Base-by-base conservation (phyloP, 371 early-diverging fungal genomes). In the Mortierella sp. region DNA sequence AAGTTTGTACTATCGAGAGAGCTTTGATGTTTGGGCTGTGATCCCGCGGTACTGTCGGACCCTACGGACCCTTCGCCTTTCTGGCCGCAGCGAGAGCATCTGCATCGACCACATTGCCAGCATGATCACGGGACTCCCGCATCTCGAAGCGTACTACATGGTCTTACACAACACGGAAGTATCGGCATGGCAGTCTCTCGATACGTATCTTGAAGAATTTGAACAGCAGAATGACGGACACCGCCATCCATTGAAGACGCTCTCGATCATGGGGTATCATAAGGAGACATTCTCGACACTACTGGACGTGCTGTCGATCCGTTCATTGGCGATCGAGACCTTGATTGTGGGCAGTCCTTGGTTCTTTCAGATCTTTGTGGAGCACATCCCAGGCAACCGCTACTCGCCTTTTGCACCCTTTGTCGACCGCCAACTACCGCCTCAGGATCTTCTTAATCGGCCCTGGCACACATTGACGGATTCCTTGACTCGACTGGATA, bases 331-430 rank as follows among this genome's bases (percentile, higher is more conserved):
- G 13, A 28, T 61, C 19, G 34, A 34, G 21, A 61, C 61, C 19
- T 34, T 61, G 19, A 8, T 34, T 8, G 26, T 61, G 21, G 61
- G 61, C 28, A 61, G 61, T 19, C 61, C 61, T 19, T 61, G 61
- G 61, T 61, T 61, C 37, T 61, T 61, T 34, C 61, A 61, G 13
- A 34, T 61, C 16, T 61, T 61, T 19, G 34, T 61, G 14, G 61
- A 61, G 34, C 61, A 61, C 14, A 61, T 19, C 10, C 61, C 61
- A 0, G 61, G 61, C 4, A 61, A 61, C 34, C 16, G 31, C 0
- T 34, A 61, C 61, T 61, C 61, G 37, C 61, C 61, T 2, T 61
- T 61, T 61, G 61, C 61, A 34, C 34, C 61, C 34, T 34, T 61
- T 19, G 61, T 61, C 34, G 61, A 61, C 6, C 61, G 61, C 34